phyloP scores from a whole-genome alignment of 2,329 filamentous ascomycete species.

The Fusarium napiforme region DNA sequence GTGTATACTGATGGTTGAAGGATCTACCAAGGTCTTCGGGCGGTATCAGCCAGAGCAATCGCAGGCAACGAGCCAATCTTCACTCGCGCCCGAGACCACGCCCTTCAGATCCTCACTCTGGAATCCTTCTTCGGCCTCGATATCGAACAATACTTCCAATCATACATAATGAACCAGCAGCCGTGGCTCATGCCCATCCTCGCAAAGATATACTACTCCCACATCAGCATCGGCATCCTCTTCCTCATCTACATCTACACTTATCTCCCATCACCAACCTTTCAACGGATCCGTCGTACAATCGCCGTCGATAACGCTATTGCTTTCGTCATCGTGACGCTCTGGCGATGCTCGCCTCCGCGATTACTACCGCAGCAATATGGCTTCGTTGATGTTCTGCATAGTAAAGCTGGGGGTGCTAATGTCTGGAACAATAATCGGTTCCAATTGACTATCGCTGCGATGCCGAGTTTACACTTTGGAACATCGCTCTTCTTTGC shows the following conservation, averaged over 20 bases:
- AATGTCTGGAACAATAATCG: constrained; percentile 57
- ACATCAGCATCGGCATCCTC: constrained; percentile 57
- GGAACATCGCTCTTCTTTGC: constrained; percentile 54
- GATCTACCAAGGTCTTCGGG: constrained; percentile 58
- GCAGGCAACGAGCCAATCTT: constrained; percentile 53
- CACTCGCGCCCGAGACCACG: constrained; percentile 52
- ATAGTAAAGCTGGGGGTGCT: constrained; percentile 44
- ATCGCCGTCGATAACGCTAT: constrained; percentile 60
- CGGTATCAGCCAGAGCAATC: constrained; percentile 55
- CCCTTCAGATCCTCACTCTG: constrained; percentile 52
- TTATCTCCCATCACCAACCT: constrained; percentile 53
- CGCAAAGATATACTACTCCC: constrained; percentile 57
- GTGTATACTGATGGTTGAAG: constrained; percentile 21
- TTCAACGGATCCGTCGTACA: constrained; percentile 57
- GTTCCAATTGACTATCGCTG: constrained; percentile 60
- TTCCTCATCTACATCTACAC: constrained; percentile 62
- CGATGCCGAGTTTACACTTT: constrained; percentile 62
- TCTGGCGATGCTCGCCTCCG: constrained; percentile 61
- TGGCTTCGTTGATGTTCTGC: constrained; percentile 60
- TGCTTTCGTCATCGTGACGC: constrained; percentile 59
- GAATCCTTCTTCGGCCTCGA: constrained; percentile 53
- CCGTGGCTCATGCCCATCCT: constrained; percentile 54
- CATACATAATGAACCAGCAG: constrained; percentile 50
- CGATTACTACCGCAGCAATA: constrained; percentile 58
- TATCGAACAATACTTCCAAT: constrained; percentile 54